Evolutionary conservation across 768 basidiomycete species (phyloP), one percentile per base, ranked within the genome.

Genomic region (Boletus rubropictus): DNA sequence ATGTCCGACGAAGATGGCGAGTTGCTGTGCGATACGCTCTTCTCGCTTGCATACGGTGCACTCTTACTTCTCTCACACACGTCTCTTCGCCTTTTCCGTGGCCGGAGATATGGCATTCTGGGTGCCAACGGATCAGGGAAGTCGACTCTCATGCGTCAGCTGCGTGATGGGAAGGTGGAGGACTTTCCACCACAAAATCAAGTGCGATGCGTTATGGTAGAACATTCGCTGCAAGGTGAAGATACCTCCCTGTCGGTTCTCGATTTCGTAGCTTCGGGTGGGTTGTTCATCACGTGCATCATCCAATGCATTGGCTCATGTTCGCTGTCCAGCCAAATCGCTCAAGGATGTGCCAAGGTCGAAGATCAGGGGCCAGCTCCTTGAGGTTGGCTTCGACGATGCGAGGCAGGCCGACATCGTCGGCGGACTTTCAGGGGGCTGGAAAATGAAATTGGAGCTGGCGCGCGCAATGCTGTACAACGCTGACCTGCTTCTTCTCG

Each of bases 381-480:
- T 75, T 10, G 90, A 88, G 59, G 93, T 97, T 43, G 95, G 95
- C 42, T 97, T 98, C 63, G 86, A 92, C 60, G 89, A 88, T 56
- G 77, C 72, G 39, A 78, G 89, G 49, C 94, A 97, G 70, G 70
- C 78, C 33, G 89, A 95, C 57, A 71, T 79, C 42, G 93, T 97
- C 50, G 91, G 87, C 39, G 85, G 89, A 34, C 73, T 97, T 51
- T 96, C 93, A 12, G 95, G 95, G 59, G 94, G 95, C 35, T 98
- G 94, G 94, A 98, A 98, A 74, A 97, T 98, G 94, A 96, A 96
- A 69, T 79, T 97, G 44, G 94, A 97, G 65, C 78, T 98, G 33
- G 92, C 91, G 7, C 75, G 94, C 55, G 95, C 94, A 11, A 98
- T 98, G 92, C 72, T 97, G 42, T 94, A 95, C 72, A 92, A 94